A percentile compares a stretch with the other conserved stretches of the same genome.
These are phyloP conservation scores for Crithidia mellificae DNA, from an alignment of 208 protist species.

Conservation along the genomic window DNA sequence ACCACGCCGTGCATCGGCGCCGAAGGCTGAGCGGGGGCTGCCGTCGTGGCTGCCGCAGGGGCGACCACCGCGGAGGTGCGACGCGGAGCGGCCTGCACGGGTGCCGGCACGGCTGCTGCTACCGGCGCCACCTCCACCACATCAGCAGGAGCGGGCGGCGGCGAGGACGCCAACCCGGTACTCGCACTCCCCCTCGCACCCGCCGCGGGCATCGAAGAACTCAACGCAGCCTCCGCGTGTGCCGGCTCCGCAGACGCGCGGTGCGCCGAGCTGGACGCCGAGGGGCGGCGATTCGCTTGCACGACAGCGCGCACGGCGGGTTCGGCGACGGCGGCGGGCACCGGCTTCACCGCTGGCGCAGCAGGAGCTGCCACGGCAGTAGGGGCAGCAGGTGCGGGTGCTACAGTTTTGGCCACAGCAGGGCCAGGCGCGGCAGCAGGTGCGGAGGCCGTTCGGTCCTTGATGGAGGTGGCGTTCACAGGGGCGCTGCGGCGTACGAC, in stretches of 20 bases:
- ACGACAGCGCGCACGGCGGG: neutral
- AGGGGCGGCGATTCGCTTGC: slow-evolving; percentile 9
- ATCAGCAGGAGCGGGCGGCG: neutral
- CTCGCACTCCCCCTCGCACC: no score
- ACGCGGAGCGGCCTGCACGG: neutral
- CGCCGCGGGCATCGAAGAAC: no score
- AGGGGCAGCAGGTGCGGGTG: neutral
- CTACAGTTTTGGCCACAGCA: no score
- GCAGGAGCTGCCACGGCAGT: neutral
- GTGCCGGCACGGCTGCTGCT: neutral
- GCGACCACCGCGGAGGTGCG: neutral
- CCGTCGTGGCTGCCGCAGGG: neutral
- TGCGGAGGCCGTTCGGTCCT: neutral
- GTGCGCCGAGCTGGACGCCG: neutral
- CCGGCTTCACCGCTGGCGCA: neutral
- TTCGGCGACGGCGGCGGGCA: neutral
- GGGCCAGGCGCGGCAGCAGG: neutral
- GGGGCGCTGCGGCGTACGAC: slow-evolving; percentile 1
- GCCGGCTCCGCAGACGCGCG: neutral
- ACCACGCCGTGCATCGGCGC: slow-evolving; percentile 6
- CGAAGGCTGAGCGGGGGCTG: neutral
- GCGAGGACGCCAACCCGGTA: no score
- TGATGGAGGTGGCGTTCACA: neutral
- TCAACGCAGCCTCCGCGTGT: neutral
- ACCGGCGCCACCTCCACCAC: neutral